Conservation (phyloP, 208 protist species). For the Trypanosoma congolense region DNA sequence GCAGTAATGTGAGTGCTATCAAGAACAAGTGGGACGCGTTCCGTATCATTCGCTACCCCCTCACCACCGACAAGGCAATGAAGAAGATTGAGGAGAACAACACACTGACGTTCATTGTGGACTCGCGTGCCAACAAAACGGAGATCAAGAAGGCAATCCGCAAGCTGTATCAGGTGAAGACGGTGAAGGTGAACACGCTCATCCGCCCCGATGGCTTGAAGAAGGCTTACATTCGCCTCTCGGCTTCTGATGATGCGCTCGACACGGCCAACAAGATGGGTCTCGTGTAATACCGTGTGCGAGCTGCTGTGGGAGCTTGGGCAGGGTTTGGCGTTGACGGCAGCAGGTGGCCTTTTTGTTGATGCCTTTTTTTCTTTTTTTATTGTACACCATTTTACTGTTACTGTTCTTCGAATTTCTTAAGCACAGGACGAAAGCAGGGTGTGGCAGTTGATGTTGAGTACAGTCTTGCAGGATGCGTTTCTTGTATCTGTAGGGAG, state of each 20-base stretch:
- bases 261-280: slow-evolving; percentile 98
- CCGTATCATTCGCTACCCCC: slow-evolving; percentile 95
- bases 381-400: too few relatives aligned
- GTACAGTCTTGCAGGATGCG: too few relatives aligned
- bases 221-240: slow-evolving; percentile 98
- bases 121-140: slow-evolving; percentile 96
- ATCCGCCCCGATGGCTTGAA: slow-evolving; percentile 97
- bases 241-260: slow-evolving; percentile 93
- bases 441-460: too few relatives aligned
- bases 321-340: too few relatives aligned
- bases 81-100: slow-evolving; percentile 99
- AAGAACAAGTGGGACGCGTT: slow-evolving; percentile 83
- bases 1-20: slow-evolving; percentile 84
- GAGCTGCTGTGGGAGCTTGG: too few relatives aligned
- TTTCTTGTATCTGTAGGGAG: too few relatives aligned
- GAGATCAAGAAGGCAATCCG: slow-evolving; percentile 98
- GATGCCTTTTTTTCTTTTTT: too few relatives aligned
- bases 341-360: too few relatives aligned
- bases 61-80: slow-evolving; percentile 98
- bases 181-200: slow-evolving; percentile 98
- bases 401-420: too few relatives aligned
- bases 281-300: slow-evolving; percentile 89
- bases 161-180: slow-evolving; percentile 97
- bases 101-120: slow-evolving; percentile 99
- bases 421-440: too few relatives aligned